Conservation (phyloP, 2,329 filamentous ascomycete genomes). For the Trichoderma semiorbis region DNA sequence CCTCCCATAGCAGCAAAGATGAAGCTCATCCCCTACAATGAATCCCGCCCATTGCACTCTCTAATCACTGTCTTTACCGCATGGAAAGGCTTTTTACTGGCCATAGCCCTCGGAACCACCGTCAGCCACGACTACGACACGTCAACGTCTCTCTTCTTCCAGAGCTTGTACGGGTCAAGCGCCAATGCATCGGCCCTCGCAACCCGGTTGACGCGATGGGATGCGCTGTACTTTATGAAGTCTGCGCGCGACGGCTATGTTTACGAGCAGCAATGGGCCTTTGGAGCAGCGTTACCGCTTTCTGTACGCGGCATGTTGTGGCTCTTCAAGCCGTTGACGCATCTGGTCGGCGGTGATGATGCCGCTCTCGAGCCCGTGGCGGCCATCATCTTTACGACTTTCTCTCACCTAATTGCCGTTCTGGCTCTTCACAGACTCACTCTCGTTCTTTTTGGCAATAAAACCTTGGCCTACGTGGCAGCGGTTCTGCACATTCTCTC, state of each 20-base stretch:
- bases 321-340: slow-evolving; percentile 27
- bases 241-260: slow-evolving; percentile 60
- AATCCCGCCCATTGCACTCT: slow-evolving; percentile 24
- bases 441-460: slow-evolving; percentile 48
- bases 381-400: slow-evolving; percentile 65
- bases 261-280: slow-evolving; percentile 85
- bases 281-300: slow-evolving; percentile 52
- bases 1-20: not conserved
- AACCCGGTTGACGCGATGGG: slow-evolving; percentile 69
- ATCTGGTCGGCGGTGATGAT: slow-evolving; percentile 17
- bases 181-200: slow-evolving; percentile 45
- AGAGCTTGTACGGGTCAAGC: slow-evolving; percentile 28
- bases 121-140: slow-evolving; percentile 71
- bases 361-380: slow-evolving; percentile 43
- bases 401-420: slow-evolving; percentile 73
- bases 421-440: slow-evolving; percentile 68
- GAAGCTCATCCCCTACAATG: not conserved
- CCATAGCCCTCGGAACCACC: slow-evolving; percentile 51
- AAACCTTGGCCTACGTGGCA: slow-evolving; percentile 62
- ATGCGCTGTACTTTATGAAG: slow-evolving; percentile 72
- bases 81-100: slow-evolving; percentile 68
- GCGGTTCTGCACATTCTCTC: slow-evolving; percentile 77
- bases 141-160: slow-evolving; percentile 56
- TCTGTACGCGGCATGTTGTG: slow-evolving; percentile 37
- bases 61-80: slow-evolving; percentile 45